These are phyloP conservation scores for Cercospora canescens DNA, from an alignment of 2,329 filamentous ascomycete species.

Conservation along the genomic window DNA sequence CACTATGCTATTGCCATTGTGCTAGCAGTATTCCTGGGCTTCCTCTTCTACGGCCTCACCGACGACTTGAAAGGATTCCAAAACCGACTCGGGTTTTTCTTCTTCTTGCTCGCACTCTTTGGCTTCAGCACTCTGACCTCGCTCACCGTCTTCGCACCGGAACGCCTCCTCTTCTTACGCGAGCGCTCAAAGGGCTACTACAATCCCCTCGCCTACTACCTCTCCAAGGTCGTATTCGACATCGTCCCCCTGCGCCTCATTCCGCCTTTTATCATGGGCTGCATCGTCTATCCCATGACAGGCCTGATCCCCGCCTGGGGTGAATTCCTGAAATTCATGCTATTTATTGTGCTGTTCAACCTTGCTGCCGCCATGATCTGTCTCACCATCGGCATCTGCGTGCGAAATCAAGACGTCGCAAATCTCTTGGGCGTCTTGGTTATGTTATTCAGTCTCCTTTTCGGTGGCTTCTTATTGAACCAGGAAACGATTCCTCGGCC, in stretches of 20 bases:
- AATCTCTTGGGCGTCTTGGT: constrained; percentile 92
- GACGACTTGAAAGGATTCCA: constrained; percentile 98
- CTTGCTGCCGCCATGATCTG: constrained; percentile 90
- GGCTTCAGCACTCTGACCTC: constrained; percentile 96
- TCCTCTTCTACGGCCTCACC: constrained; percentile 92
- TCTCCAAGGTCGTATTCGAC: constrained; percentile 96
- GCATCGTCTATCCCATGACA: constrained; percentile 97
- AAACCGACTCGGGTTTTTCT: constrained; percentile 94
- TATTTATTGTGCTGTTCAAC: constrained; percentile 94
- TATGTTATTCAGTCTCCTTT: constrained; percentile 95
- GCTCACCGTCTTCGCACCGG: constrained; percentile 87
- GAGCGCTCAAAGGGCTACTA: constrained; percentile 98
- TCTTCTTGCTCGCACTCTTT: constrained; percentile 93
- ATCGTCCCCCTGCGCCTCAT: constrained; percentile 92
- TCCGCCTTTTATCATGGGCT: constrained; percentile 90
- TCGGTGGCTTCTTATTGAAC: constrained; percentile 91
- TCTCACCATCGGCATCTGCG: constrained; percentile 93
- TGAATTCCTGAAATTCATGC: constrained; percentile 87
- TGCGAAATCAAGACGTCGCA: constrained; percentile 86
- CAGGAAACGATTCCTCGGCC: constrained; percentile 86
- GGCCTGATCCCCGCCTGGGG: constrained; percentile 78
- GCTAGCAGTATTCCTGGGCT: constrained; percentile 89
- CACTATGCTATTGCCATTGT: constrained; percentile 97
- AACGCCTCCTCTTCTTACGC: constrained; percentile 85
- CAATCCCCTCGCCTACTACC: constrained; percentile 87